These are phyloP conservation scores for Sarocladium strictum DNA, from an alignment of 2,329 filamentous ascomycete genomes.

Conservation along the genomic window DNA sequence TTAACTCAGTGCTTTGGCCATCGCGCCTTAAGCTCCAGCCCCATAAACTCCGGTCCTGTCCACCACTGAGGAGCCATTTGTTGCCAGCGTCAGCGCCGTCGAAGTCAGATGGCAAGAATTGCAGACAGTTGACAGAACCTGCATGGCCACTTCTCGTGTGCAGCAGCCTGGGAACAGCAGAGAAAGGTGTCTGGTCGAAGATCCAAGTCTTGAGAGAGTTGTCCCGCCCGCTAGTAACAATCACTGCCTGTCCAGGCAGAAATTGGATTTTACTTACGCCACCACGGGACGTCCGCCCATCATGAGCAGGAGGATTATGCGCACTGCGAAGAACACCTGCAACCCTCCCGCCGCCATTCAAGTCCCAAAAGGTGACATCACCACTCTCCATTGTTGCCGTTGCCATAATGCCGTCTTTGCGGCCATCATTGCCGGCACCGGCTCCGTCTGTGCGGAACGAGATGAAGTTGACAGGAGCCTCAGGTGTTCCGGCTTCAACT, in stretches of 20 bases:
- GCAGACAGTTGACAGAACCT: slow-evolving; percentile 72
- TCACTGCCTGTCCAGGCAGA: slow-evolving; percentile 77
- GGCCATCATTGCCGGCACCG: slow-evolving; percentile 82
- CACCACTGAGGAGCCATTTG: slow-evolving; percentile 91
- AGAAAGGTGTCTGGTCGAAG: slow-evolving; percentile 88
- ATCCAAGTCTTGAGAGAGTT: slow-evolving; percentile 97
- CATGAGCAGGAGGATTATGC: slow-evolving; percentile 66
- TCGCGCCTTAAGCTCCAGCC: slow-evolving; percentile 93
- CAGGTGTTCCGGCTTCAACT: slow-evolving; percentile 59
- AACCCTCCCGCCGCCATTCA: slow-evolving; percentile 82
- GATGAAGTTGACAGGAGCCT: slow-evolving; percentile 69
- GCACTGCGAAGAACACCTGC: slow-evolving; percentile 83
- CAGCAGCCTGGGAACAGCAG: slow-evolving; percentile 74
- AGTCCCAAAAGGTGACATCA: slow-evolving; percentile 93
- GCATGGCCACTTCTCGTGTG: slow-evolving; percentile 87
- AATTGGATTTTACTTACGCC: slow-evolving; percentile 89
- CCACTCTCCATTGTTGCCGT: slow-evolving; percentile 74
- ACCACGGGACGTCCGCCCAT: slow-evolving; percentile 54
- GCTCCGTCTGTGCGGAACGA: slow-evolving; percentile 85
- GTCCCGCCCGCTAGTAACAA: slow-evolving; percentile 85
- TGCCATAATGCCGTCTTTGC: slow-evolving; percentile 86
- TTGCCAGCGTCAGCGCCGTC: slow-evolving; percentile 83
- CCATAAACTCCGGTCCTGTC: slow-evolving; percentile 87
- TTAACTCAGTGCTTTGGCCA: slow-evolving; percentile 88
- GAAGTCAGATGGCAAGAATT: slow-evolving; percentile 82